A percentile compares a stretch with the other conserved stretches of the same genome.
These are phyloP conservation scores for Hydnomerulius pinastri DNA, from an alignment of 768 basidiomycete genomes.

Conservation along the genomic window DNA sequence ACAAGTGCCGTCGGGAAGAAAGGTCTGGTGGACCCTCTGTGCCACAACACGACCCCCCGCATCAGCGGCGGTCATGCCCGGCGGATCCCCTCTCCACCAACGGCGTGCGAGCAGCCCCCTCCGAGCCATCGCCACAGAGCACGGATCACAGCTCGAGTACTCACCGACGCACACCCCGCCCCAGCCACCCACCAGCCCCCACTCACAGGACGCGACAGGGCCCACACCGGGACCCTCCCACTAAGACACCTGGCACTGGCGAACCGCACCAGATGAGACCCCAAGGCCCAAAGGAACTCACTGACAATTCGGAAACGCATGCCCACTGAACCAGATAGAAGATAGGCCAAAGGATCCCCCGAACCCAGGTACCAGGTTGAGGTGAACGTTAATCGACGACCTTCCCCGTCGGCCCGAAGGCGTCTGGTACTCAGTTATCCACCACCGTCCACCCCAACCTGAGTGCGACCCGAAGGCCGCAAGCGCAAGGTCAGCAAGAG, in stretches of 20 bases:
- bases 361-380: background rate
- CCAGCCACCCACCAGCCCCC: background rate
- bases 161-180: background rate
- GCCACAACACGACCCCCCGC: background rate
- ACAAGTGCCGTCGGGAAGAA: no score
- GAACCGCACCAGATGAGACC: background rate
- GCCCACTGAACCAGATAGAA: background rate
- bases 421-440: background rate
- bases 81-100: background rate
- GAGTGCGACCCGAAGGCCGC: background rate
- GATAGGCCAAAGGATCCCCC: background rate
- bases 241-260: background rate
- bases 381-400: background rate
- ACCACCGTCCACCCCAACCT: background rate
- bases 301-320: background rate
- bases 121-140: background rate
- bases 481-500: background rate
- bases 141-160: background rate
- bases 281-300: background rate
- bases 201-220: background rate
- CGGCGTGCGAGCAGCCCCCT: background rate
- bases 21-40: no score
- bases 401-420: background rate
- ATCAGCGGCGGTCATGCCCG: background rate
- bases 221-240: background rate